phyloP scores from a whole-genome alignment of 176 grass and related monocot species.

The Zea luxurians region DNA sequence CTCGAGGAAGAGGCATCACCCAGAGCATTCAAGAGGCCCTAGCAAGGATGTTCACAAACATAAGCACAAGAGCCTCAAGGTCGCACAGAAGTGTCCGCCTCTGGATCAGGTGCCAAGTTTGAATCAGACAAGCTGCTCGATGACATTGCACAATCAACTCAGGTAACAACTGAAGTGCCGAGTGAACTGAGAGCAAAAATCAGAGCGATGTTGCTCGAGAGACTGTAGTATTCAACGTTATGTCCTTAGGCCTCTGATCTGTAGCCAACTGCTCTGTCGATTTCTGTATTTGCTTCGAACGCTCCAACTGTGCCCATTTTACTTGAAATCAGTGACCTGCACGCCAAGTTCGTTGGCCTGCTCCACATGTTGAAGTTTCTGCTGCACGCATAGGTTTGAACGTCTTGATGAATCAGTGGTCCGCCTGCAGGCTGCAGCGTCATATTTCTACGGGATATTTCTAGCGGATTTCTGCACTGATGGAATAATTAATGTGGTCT shows the following conservation, averaged over 20 bases:
- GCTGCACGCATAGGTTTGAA: too few species aligned
- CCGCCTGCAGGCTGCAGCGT: too few species aligned
- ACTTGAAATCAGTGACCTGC: not conserved
- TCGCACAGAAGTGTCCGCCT: conserved; percentile 9
- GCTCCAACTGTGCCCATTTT: not conserved
- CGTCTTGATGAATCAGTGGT: too few species aligned
- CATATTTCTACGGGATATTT: too few species aligned
- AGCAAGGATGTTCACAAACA: conserved; percentile 37
- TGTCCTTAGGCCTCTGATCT: not conserved
- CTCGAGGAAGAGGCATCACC: conserved; percentile 57
- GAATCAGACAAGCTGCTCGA: conserved; percentile 18
- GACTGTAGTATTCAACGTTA: conserved; percentile 38
- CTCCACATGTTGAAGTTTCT: not conserved
- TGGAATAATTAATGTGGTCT: too few species aligned
- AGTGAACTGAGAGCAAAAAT: conserved; percentile 77
- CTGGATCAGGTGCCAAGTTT: not conserved
- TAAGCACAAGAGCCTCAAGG: conserved; percentile 39
- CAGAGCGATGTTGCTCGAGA: conserved; percentile 77
- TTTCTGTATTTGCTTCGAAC: not conserved
- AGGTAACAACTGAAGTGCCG: conserved; percentile 53
- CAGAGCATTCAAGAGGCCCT: conserved; percentile 52
- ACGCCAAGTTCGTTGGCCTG: not conserved
- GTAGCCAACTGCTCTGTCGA: not conserved
- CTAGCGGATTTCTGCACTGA: too few species aligned
- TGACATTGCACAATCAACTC: conserved; percentile 29